Conservation (phyloP, 306 rosid species). For the Vigna trinervia region DNA sequence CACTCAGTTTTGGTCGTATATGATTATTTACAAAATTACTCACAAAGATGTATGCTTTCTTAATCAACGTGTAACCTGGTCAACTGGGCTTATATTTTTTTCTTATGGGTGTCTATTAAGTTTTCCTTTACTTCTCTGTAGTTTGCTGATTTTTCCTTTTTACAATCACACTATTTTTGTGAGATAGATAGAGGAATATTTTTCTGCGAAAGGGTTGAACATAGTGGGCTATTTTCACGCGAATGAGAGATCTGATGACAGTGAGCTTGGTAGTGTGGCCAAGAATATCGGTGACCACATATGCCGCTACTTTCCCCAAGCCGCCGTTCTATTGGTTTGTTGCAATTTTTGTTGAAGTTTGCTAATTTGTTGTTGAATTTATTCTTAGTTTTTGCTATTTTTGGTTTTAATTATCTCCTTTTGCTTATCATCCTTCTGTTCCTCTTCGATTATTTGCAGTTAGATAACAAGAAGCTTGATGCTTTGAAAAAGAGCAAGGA, state of each 20-base stretch:
- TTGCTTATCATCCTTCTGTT: not conserved
- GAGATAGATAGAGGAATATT: constrained; percentile 83
- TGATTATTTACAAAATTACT: not conserved
- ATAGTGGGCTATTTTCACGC: constrained; percentile 95
- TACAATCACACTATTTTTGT: constrained; percentile 4
- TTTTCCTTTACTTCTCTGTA: not conserved
- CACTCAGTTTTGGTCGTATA: constrained; percentile 14
- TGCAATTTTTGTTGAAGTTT: not conserved
- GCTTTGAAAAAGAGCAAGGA: constrained; percentile 76
- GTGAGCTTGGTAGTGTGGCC: constrained; percentile 75
- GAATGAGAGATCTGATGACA: constrained; percentile 91
- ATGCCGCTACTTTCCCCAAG: constrained; percentile 84
- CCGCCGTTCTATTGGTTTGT: constrained; percentile 82
- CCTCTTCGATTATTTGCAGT: constrained; percentile 51
- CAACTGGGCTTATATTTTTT: constrained; percentile 12
- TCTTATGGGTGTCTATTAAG: not conserved
- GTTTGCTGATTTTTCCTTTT: constrained; percentile 10
- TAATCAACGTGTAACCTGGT: not conserved
- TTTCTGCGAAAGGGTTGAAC: constrained; percentile 70
- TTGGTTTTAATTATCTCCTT: constrained; percentile 2
- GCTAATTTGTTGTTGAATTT: not conserved
- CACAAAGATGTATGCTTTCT: constrained; percentile 15
- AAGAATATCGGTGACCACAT: constrained; percentile 92
- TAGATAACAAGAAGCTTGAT: constrained; percentile 86
- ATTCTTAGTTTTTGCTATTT: not conserved